A percentile compares a stretch with the other conserved stretches of the same genome.
These are phyloP conservation scores for Tympanopsis confertula DNA, from an alignment of 2,329 filamentous ascomycete genomes.

Conservation along the genomic window DNA sequence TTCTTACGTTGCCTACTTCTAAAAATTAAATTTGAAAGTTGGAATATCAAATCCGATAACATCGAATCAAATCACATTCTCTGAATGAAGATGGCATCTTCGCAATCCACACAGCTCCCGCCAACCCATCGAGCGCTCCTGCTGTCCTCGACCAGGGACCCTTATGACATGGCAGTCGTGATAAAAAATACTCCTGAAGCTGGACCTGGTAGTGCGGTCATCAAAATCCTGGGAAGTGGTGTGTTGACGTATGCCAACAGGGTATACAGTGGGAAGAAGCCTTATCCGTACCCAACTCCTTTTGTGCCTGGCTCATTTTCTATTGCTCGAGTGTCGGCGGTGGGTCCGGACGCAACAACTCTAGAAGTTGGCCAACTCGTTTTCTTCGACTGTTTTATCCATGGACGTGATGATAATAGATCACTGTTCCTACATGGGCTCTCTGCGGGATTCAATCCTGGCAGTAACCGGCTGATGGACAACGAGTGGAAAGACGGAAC, in stretches of 20 bases:
- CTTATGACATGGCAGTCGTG: too few relatives aligned
- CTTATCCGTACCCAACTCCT: constrained; percentile 15
- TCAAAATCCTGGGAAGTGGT: constrained; percentile 6
- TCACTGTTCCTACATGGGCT: constrained; percentile 15
- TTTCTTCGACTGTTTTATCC: constrained; percentile 17
- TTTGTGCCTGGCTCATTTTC: constrained; percentile 14
- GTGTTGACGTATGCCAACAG: constrained; percentile 1
- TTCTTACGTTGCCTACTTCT: too few relatives aligned
- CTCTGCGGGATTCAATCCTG: constrained; percentile 12
- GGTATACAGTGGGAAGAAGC: constrained; percentile 2
- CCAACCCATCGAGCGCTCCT: too few relatives aligned
- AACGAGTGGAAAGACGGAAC: constrained; percentile 18
- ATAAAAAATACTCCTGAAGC: constrained; percentile 5
- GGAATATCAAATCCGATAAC: too few relatives aligned
- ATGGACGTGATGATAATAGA: constrained; percentile 17
- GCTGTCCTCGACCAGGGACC: too few relatives aligned
- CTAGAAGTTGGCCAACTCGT: constrained; percentile 19
- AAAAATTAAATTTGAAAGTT: too few relatives aligned
- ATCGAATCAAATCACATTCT: too few relatives aligned
- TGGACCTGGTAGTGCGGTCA: constrained; percentile 6
- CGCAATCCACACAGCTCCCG: too few relatives aligned
- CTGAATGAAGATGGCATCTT: too few relatives aligned
- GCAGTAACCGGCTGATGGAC: constrained; percentile 12
- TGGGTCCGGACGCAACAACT: constrained; percentile 17
- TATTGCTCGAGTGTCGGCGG: constrained; percentile 18